Evolutionary conservation across 371 early-diverging fungal species (phyloP), one percentile per base, ranked within the genome.

Genomic region (Mucor racemosus): DNA sequence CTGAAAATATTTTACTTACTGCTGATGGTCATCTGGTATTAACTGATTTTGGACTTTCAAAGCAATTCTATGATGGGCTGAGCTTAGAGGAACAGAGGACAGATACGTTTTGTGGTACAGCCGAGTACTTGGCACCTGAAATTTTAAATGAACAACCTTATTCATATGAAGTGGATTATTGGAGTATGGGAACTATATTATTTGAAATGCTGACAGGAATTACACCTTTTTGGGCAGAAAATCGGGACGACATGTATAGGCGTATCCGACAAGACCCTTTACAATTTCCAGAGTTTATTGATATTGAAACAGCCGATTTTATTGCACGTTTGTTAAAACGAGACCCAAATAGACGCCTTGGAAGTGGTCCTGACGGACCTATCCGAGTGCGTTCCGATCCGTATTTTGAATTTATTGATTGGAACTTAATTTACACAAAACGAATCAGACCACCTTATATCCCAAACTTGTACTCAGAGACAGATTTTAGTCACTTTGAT

Each of bases 171-270:
- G 96, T 95, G 0, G 99, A 99, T 76, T 95, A 95, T 88, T 99
- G 99, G 99, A 91, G 96, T 33, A 79, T 97, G 4, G 99, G 99
- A 1, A 93, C 97, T 5, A 84, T 98, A 19, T 82, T 97, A 41
- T 99, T 91, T 67, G 97, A 92, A 73, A 90, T 93, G 83, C 41
- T 92, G 50, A 84, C 81, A 9, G 93, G 94, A 0, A 76, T 84
- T 62, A 91, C 92, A 0, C 94, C 94, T 0, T 94, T 91, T 66
- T 93, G 90, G 81, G 87, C 88, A 0, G 91, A 93, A 46, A 91
- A 92, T 60, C 83, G 84, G 26, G 82, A 85, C 17, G 78, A 84
- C 6, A 95, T 95, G 94, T 93, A 93, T 70, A 81, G 84, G 26
- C 84, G 91, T 36, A 91, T 95, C 11, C 72, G 94, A 19, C 81